Conservation (phyloP, 352 stramenopile species). For the Paralagenidium karlingii region DNA sequence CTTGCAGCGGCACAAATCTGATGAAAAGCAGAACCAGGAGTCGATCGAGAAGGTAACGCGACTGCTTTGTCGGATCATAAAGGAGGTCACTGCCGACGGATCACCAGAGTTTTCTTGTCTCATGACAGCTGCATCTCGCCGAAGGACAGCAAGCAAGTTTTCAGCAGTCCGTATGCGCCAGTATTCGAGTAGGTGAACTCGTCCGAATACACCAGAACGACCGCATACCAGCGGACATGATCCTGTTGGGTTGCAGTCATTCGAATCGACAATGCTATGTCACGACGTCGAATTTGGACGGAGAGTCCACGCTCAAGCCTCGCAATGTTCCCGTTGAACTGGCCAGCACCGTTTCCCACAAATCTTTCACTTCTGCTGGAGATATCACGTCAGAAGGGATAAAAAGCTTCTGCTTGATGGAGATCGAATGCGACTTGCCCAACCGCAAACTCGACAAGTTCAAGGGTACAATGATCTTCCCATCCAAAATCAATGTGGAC, state of each 20-base stretch:
- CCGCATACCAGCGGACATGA: slow-evolving; percentile 53
- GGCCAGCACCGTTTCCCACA: slow-evolving; percentile 11
- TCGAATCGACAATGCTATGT: slow-evolving; percentile 60
- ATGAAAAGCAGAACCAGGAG: slow-evolving; percentile 44
- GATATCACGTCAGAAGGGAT: slow-evolving; percentile 3
- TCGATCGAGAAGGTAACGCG: slow-evolving; percentile 15
- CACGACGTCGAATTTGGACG: slow-evolving; percentile 80
- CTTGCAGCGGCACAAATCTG: slow-evolving; percentile 51
- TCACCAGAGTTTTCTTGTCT: too few relatives aligned
- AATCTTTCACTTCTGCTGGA: too few relatives aligned
- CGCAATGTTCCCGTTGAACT: slow-evolving; percentile 36
- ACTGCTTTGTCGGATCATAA: too few relatives aligned
- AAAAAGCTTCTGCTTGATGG: too few relatives aligned
- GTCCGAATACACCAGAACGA: slow-evolving; percentile 67
- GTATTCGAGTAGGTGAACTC: slow-evolving; percentile 69
- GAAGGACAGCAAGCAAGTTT: slow-evolving; percentile 11
- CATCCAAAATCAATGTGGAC: slow-evolving; percentile 8
- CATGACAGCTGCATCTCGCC: slow-evolving; percentile 2
- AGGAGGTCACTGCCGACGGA: too few relatives aligned
- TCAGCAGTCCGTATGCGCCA: slow-evolving; percentile 12
- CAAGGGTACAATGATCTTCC: slow-evolving; percentile 42
- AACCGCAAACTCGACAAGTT: slow-evolving; percentile 69
- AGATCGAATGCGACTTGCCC: slow-evolving; percentile 30
- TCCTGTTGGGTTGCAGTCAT: slow-evolving; percentile 39
- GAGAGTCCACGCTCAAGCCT: slow-evolving; percentile 82